Conservation (phyloP, 1,284 basidiomycete genomes). For the Rhodotorula sp. region DNA sequence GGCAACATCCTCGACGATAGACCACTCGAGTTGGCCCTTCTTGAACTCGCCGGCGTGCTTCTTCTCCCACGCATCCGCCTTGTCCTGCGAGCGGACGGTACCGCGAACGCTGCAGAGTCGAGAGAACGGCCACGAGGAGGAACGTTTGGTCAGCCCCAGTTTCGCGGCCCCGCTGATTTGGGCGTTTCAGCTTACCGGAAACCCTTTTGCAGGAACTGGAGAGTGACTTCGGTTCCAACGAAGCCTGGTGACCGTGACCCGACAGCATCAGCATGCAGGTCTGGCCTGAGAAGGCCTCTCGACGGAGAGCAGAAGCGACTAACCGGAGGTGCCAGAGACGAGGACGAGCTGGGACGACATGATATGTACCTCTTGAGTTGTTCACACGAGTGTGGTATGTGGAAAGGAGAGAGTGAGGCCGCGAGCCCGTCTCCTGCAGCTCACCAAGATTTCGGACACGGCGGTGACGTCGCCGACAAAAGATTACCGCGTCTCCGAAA, state of each 20-base stretch:
- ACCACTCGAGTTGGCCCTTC: constrained; percentile 18
- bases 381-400: too few relatives aligned
- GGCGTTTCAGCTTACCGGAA: not conserved
- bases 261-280: not conserved
- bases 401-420: too few relatives aligned
- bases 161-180: too few relatives aligned
- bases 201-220: constrained; percentile 20
- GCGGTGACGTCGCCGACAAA: too few relatives aligned
- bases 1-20: constrained; percentile 24
- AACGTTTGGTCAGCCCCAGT: not conserved
- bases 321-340: constrained; percentile 22
- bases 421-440: too few relatives aligned
- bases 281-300: not conserved
- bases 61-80: constrained; percentile 24
- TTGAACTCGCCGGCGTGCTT: constrained; percentile 18
- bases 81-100: constrained; percentile 25
- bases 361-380: not conserved
- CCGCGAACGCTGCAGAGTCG: constrained; percentile 14
- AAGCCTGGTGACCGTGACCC: constrained; percentile 6
- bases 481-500: too few relatives aligned
- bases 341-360: constrained; percentile 22
- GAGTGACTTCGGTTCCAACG: constrained; percentile 19
- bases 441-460: too few relatives aligned
- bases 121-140: too few relatives aligned
- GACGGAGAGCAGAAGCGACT: not conserved